A percentile compares a stretch with the other conserved stretches of the same genome.
phyloP scores from a whole-genome alignment of 805 yeast genomes.

The Candida loeiensis region DNA sequence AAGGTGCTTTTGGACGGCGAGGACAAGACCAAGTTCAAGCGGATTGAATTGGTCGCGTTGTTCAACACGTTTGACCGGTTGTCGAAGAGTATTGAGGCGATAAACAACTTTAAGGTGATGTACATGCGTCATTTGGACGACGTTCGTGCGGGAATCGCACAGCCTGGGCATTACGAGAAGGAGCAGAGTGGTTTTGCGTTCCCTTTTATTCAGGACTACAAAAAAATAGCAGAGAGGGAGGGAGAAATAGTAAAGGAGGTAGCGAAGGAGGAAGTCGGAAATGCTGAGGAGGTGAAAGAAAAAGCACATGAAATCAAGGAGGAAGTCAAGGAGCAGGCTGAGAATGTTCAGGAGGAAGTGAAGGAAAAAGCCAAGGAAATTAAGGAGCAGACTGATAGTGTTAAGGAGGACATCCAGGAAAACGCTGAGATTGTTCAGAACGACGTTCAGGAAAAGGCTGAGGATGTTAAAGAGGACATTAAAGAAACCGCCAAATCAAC shows the following conservation, averaged over 20 bases:
- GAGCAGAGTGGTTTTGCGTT: slow-evolving; percentile 33
- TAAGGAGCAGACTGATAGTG: too few relatives aligned
- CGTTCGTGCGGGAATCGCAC: slow-evolving; percentile 35
- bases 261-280: neutral
- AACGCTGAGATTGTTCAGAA: too few relatives aligned
- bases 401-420: too few relatives aligned
- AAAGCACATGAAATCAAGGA: neutral
- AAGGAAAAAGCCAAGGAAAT: too few relatives aligned
- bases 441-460: too few relatives aligned
- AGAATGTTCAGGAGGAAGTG: neutral
- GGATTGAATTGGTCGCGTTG: slow-evolving; percentile 85
- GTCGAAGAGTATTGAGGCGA: slow-evolving; percentile 76
- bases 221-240: neutral
- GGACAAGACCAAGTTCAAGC: slow-evolving; percentile 52
- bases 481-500: too few relatives aligned
- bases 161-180: slow-evolving; percentile 40
- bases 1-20: slow-evolving; percentile 80
- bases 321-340: neutral
- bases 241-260: neutral
- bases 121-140: slow-evolving; percentile 43
- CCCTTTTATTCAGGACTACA: slow-evolving; percentile 24
- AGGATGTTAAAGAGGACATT: too few relatives aligned
- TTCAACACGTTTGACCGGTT: slow-evolving; percentile 90
- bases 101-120: slow-evolving; percentile 63
- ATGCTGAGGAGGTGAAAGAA: neutral